Conservation (phyloP, 2,329 filamentous ascomycete genomes). For the Apiospora aurea region DNA sequence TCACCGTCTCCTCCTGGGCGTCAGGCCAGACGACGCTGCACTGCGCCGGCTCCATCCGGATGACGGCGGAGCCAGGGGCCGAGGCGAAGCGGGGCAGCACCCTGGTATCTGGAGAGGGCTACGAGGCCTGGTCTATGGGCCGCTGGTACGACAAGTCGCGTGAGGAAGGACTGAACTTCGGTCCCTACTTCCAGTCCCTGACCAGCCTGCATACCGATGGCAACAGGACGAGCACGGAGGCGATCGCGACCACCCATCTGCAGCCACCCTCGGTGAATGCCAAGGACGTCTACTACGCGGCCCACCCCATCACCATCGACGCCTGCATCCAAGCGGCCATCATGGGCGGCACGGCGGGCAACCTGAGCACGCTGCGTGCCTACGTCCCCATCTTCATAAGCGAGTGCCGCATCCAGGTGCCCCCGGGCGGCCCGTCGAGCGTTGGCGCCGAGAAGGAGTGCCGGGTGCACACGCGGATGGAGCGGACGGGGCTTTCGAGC, state of each 20-base stretch:
- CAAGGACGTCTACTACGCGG: constrained; percentile 29
- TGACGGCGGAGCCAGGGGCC: neutral
- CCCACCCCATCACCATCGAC: constrained; percentile 29
- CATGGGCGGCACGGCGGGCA: constrained; percentile 27
- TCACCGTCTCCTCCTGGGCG: constrained; percentile 24
- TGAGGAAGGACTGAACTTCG: constrained; percentile 28
- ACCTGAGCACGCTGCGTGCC: constrained; percentile 22
- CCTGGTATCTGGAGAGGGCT: neutral
- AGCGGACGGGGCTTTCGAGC: constrained; percentile 27
- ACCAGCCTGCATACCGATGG: constrained; percentile 26
- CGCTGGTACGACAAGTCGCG: constrained; percentile 29
- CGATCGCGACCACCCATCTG: constrained; percentile 28
- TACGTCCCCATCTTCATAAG: constrained; percentile 28
- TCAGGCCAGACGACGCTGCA: constrained; percentile 28
- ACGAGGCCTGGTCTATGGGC: neutral
- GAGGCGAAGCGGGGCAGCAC: neutral
- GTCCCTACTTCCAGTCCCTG: constrained; percentile 26
- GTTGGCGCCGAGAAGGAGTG: too few species aligned
- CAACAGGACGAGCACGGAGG: constrained; percentile 28
- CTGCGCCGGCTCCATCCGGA: constrained; percentile 28
- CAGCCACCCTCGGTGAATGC: constrained; percentile 22
- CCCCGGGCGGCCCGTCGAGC: neutral
- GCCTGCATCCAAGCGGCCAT: constrained; percentile 27
- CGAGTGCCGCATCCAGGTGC: too few species aligned
- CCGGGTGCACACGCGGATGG: constrained; percentile 25